phyloP scores from a whole-genome alignment of 345 rosid genomes.

The Acer negundo region DNA sequence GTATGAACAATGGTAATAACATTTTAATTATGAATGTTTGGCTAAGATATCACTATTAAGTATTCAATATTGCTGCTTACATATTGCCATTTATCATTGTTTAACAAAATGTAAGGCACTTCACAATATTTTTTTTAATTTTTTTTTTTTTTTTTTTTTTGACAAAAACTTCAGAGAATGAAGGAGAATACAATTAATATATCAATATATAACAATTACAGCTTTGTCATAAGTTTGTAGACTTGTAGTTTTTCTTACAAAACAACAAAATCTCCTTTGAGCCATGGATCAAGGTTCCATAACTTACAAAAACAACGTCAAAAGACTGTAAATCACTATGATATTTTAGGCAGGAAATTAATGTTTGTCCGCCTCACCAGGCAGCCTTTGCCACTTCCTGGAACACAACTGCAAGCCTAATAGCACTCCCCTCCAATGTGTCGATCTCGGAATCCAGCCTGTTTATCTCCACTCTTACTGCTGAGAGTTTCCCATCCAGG shows the following conservation, averaged over 20 bases:
- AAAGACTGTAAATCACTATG: too few species aligned
- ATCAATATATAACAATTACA: background rate
- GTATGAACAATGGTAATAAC: too few species aligned
- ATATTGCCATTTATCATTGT: too few species aligned
- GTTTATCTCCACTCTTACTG: conserved; percentile 12
- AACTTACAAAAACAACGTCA: background rate
- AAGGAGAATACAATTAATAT: background rate
- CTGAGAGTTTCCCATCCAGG: conserved; percentile 28
- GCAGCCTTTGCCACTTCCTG: conserved; percentile 31
- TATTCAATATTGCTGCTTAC: too few species aligned
- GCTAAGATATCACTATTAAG: too few species aligned
- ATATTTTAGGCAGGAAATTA: too few species aligned
- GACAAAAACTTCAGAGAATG: background rate
- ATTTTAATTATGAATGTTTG: too few species aligned
- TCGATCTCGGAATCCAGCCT: conserved; percentile 27
- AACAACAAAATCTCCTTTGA: background rate
- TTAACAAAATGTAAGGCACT: too few species aligned
- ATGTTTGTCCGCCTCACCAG: conserved; percentile 24
- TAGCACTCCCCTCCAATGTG: conserved; percentile 9
- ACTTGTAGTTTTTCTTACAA: background rate
- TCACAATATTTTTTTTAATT: too few species aligned
- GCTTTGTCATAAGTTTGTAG: background rate
- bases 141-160: background rate
- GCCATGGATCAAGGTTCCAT: background rate
- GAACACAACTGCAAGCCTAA: conserved; percentile 22